Evolutionary conservation across 768 basidiomycete species (phyloP).

Genomic region (Lentinula sp.): DNA sequence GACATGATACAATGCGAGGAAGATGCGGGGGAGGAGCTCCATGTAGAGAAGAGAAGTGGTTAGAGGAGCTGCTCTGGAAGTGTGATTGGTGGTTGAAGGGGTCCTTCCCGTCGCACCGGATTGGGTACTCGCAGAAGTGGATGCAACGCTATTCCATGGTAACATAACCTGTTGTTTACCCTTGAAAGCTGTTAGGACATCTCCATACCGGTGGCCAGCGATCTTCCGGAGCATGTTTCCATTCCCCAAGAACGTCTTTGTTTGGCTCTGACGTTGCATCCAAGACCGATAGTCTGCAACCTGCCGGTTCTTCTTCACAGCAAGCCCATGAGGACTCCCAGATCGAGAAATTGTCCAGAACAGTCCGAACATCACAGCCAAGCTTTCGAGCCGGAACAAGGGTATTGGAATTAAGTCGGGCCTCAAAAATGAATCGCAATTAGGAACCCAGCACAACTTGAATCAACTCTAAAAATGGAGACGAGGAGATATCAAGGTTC

Average conservation of each 20-base stretch:
- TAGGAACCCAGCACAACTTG: conserved; percentile 22
- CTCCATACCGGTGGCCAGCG: conserved; percentile 24
- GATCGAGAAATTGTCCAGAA: conserved; percentile 20
- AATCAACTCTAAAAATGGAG: conserved; percentile 5
- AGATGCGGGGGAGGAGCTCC: background rate
- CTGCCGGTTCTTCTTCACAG: conserved; percentile 20
- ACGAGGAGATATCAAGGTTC: background rate
- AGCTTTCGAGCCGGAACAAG: conserved; percentile 19
- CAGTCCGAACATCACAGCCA: conserved; percentile 26
- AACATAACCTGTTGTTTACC: conserved; percentile 16
- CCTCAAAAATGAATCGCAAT: conserved; percentile 21
- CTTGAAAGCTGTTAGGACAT: conserved; percentile 21
- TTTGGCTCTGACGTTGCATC: conserved; percentile 14
- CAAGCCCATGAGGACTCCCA: conserved; percentile 21
- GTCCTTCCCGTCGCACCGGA: background rate
- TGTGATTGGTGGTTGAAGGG: background rate
- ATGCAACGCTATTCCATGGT: background rate
- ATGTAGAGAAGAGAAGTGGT: background rate
- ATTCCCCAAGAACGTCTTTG: conserved; percentile 19
- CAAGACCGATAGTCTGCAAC: conserved; percentile 10
- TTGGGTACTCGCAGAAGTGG: background rate
- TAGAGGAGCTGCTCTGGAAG: too few species aligned
- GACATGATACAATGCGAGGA: background rate
- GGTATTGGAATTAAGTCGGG: conserved; percentile 9
- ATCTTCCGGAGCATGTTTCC: conserved; percentile 20